Percentiles rank a stretch among this genome's conserved stretches.
Conservation (phyloP, 2,329 filamentous ascomycete species). For the Ophiostoma sp. region DNA sequence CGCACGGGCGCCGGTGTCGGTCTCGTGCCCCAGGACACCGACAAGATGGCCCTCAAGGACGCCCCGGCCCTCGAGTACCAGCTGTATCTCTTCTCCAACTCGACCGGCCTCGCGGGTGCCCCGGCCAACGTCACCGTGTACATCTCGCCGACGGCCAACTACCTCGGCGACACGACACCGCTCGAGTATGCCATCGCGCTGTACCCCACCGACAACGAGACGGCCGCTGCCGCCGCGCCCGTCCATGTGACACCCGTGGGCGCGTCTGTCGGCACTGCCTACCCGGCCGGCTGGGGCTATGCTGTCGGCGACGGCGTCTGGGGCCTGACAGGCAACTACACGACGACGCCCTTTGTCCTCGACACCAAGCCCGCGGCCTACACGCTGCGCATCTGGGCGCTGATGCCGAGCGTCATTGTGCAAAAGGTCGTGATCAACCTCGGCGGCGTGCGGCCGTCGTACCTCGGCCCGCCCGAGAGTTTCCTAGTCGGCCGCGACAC, state of each 20-base stretch:
- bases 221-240: constrained; percentile 30
- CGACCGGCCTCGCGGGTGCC: constrained; percentile 27
- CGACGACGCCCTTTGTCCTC: constrained; percentile 42
- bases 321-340: constrained; percentile 42
- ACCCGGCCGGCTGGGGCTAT: constrained; percentile 41
- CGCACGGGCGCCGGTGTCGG: constrained; percentile 55
- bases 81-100: constrained; percentile 55
- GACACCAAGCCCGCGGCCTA: constrained; percentile 39
- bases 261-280: constrained; percentile 37
- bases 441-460: constrained; percentile 50
- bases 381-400: constrained; percentile 47
- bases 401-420: constrained; percentile 49
- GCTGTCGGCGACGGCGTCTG: constrained; percentile 45
- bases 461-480: constrained; percentile 54
- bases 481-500: constrained; percentile 42
- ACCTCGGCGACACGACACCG: constrained; percentile 45
- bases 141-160: constrained; percentile 51
- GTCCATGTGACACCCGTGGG: constrained; percentile 42
- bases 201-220: constrained; percentile 36
- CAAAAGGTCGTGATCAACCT: constrained; percentile 54
- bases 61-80: constrained; percentile 56
- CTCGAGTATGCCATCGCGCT: constrained; percentile 49
- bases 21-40: constrained; percentile 48
- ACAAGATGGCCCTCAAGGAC: constrained; percentile 44
- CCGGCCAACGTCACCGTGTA: constrained; percentile 45